Base-by-base conservation (phyloP, 345 rosid genomes). In the Viola odorata region DNA sequence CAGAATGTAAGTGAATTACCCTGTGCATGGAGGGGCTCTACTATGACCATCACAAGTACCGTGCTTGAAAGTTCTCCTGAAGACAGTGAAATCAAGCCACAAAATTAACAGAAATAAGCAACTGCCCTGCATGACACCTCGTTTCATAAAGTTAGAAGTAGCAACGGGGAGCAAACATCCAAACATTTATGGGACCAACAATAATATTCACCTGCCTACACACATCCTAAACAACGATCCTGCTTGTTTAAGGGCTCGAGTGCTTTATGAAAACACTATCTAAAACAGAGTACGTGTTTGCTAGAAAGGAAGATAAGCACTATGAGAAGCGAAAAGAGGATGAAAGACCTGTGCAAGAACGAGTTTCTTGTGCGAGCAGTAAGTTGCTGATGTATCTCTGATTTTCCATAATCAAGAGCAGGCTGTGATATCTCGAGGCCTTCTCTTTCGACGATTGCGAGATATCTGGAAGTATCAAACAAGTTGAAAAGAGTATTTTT, bases 381-480 rank as follows among this genome's bases (percentile, higher is more conserved):
- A 67, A 86, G 73, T 72, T 73, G 92, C 71, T 86, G 92, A 75
- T 86, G 92, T 67, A 86, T 75, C 75, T 78, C 84, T 17, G 89
- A 86, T 66, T 75, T 73, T 8, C 13, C 37, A 40, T 64, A 50
- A 71, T 84, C 92, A 55, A 86, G 84, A 37, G 84, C 89, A 39
- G 89, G 89, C 65, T 81, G 91, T 37, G 91, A 85, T 77, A 85
- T 81, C 70, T 85, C 83, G 48, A 85, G 88, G 56, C 83, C 81
- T 73, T 84, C 83, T 14, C 45, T 69, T 63, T 75, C 57, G 40
- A 84, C 62, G 51, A 86, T 84, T 48, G 84, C 64, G 48, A 86
- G 8, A 55, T 84, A 86, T 75, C 89, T 86, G 45, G 16, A 5
- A 49, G n/a, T 41, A 59, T 32, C 14, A n/a, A 57, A 50, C n/a